A percentile compares a stretch with the other conserved stretches of the same genome.
phyloP scores from a whole-genome alignment of 139 green algal genomes.

The Coccomyxa sp. region DNA sequence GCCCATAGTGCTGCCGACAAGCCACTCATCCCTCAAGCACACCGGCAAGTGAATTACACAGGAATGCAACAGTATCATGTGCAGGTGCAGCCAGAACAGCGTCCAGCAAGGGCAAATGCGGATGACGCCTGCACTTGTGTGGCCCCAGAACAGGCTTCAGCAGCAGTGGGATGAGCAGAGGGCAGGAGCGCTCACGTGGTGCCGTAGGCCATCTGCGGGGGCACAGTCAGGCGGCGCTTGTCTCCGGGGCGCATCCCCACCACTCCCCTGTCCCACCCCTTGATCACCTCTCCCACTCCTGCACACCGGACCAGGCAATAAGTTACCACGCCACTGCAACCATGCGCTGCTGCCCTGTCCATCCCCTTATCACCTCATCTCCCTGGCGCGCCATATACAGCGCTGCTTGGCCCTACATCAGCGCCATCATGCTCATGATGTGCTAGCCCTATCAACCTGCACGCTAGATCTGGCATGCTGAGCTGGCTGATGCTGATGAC shows the following conservation, averaged over 20 bases:
- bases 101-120: no score
- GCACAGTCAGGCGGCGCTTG: constrained; percentile 72
- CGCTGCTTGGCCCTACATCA: neutral
- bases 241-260: constrained; percentile 91
- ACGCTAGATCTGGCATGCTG: neutral
- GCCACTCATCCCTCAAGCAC: no score
- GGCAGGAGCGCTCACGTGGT: neutral
- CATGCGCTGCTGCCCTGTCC: no score
- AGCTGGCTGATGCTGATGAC: neutral
- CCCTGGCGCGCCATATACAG: neutral
- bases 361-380: neutral
- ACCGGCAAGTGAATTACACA: no score
- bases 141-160: neutral
- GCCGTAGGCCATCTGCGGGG: constrained; percentile 51
- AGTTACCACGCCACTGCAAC: no score
- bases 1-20: no score
- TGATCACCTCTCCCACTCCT: constrained; percentile 64
- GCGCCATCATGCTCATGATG: neutral
- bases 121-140: neutral
- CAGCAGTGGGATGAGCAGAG: neutral
- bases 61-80: no score
- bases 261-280: constrained; percentile 82
- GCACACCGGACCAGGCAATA: constrained; percentile 3
- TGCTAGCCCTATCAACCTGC: neutral
- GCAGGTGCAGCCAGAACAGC: neutral